A percentile compares a stretch with the other conserved stretches of the same genome.
These are phyloP conservation scores for Wakefieldia striispora DNA, from an alignment of 768 basidiomycete species.

Conservation along the genomic window DNA sequence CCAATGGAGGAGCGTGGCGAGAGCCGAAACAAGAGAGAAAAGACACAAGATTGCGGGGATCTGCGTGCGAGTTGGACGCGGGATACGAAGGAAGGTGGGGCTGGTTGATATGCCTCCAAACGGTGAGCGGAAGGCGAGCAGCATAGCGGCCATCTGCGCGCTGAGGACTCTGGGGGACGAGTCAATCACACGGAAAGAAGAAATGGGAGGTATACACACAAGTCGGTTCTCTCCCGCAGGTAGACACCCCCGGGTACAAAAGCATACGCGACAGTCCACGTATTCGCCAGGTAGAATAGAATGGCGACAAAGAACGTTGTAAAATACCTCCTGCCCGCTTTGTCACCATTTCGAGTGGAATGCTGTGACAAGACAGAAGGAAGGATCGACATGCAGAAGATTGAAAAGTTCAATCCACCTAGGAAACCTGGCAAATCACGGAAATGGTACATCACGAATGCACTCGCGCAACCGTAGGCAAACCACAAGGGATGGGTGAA, in stretches of 20 bases:
- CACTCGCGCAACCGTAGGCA: slow-evolving; percentile 47
- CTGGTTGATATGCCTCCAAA: slow-evolving; percentile 1
- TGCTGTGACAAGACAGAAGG: slow-evolving; percentile 53
- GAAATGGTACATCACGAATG: slow-evolving; percentile 56
- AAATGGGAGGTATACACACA: slow-evolving; percentile 43
- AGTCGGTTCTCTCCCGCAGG: slow-evolving; percentile 74
- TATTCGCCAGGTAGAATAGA: slow-evolving; percentile 62
- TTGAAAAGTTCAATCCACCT: slow-evolving; percentile 60
- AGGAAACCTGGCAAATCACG: slow-evolving; percentile 69
- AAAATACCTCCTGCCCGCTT: slow-evolving; percentile 50
- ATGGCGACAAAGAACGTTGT: slow-evolving; percentile 59
- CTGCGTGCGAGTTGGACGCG: slow-evolving; percentile 25
- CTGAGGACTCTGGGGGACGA: slow-evolving; percentile 45
- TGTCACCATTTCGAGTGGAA: slow-evolving; percentile 34
- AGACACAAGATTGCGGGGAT: slow-evolving; percentile 36
- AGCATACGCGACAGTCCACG: slow-evolving; percentile 88
- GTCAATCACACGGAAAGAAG: neutral
- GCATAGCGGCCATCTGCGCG: slow-evolving; percentile 51
- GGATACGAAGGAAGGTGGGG: slow-evolving; percentile 6
- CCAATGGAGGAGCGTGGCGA: slow-evolving; percentile 53
- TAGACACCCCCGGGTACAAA: slow-evolving; percentile 81
- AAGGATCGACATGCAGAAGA: slow-evolving; percentile 63
- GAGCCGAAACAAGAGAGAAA: slow-evolving; percentile 46
- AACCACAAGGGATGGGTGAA: slow-evolving; percentile 53
- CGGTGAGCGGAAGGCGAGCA: slow-evolving; percentile 46